Evolutionary conservation across 176 grass and related monocot species (phyloP).

Genomic region (Eleusine indica): DNA sequence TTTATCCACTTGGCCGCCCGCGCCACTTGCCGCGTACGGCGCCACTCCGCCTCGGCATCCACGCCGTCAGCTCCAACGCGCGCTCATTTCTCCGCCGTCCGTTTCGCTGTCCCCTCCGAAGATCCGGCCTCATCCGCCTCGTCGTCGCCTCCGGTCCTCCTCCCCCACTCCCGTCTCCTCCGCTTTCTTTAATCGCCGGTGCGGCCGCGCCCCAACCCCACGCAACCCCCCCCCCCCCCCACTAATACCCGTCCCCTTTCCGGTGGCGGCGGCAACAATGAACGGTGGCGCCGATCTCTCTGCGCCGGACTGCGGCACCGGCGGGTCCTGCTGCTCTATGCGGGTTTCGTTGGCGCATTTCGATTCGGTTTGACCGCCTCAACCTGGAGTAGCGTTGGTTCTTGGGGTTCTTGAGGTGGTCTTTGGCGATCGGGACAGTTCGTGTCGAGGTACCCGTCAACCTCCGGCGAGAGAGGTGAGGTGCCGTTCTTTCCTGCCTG

Average conservation of each 20-base stretch:
- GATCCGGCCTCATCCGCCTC: slow-evolving; percentile 46
- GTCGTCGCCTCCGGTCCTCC: background rate
- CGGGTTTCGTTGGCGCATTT: slow-evolving; percentile 6
- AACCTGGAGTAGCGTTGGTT: background rate
- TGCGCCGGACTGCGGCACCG: slow-evolving; percentile 12
- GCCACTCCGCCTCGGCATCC: slow-evolving; percentile 30
- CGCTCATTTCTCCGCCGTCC: slow-evolving; percentile 48
- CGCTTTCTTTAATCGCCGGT: slow-evolving; percentile 44
- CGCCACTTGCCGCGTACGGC: slow-evolving; percentile 15
- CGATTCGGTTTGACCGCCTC: slow-evolving; percentile 30
- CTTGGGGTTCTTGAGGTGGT: slow-evolving; percentile 19
- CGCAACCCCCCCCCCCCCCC: slow-evolving; percentile 35
- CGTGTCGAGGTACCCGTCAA: slow-evolving; percentile 7
- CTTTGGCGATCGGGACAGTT: background rate
- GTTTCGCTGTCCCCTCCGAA: background rate
- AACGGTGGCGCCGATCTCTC: slow-evolving; percentile 22
- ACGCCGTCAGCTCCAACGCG: slow-evolving; percentile 35
- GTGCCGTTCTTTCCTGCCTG: background rate
- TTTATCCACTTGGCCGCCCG: slow-evolving; percentile 55
- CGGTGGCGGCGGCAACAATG: slow-evolving; percentile 27
- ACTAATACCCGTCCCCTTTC: slow-evolving; percentile 35
- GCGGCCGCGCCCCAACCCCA: background rate
- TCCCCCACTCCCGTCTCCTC: slow-evolving; percentile 36
- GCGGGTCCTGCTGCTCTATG: slow-evolving; percentile 6
- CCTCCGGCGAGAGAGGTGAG: background rate